phyloP scores from a whole-genome alignment of 345 rosid species.

The Tarenaya hassleriana region DNA sequence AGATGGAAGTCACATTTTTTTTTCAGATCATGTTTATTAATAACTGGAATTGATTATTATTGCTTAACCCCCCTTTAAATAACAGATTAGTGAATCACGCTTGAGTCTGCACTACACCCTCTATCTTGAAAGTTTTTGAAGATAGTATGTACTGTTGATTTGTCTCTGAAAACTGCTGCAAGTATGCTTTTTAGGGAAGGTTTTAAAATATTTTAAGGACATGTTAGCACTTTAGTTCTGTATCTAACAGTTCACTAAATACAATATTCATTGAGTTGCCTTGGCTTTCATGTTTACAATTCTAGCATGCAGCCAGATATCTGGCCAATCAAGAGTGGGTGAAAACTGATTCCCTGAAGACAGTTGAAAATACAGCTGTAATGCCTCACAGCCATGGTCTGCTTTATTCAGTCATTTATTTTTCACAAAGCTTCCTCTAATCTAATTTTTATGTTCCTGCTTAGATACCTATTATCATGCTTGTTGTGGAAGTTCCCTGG shows the following conservation, averaged over 20 bases:
- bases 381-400: constrained; percentile 24
- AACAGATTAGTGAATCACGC: constrained; percentile 16
- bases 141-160: background rate
- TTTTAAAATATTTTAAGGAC: no score
- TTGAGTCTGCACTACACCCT: background rate
- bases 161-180: background rate
- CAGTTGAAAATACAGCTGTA: constrained; percentile 98
- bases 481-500: constrained; percentile 90
- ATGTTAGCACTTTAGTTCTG: no score
- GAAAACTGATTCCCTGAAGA: constrained; percentile 86
- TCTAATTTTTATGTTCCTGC: constrained; percentile 25
- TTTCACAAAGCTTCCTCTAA: constrained; percentile 22
- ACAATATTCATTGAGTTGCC: background rate
- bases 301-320: constrained; percentile 96
- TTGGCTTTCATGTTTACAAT: constrained; percentile 26
- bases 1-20: background rate
- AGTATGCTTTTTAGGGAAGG: constrained; percentile 5
- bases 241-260: constrained; percentile 11
- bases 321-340: constrained; percentile 99
- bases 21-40: constrained; percentile 9
- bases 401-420: background rate
- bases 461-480: constrained; percentile 92
- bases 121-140: no score
- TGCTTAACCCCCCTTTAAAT: constrained; percentile 17
- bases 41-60: constrained; percentile 11